Conservation (phyloP, 2,329 filamentous ascomycete genomes). For the Fusarium zealandicum region DNA sequence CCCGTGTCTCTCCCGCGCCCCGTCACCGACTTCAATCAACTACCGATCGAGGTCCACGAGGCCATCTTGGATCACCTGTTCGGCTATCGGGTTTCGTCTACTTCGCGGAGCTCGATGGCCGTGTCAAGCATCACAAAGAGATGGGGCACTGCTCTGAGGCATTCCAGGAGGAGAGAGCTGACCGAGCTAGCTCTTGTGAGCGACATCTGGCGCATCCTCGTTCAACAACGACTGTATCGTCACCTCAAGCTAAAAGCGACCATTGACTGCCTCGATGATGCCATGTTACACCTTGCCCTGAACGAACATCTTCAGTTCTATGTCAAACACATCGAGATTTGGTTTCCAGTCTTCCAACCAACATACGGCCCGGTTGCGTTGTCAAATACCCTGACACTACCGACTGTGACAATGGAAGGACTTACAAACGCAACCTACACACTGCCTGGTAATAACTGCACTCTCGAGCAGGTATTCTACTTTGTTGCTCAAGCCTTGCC, state of each 20-base stretch:
- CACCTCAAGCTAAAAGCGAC: slow-evolving; percentile 80
- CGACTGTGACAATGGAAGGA: slow-evolving; percentile 62
- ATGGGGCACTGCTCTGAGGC: slow-evolving; percentile 70
- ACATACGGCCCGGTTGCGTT: slow-evolving; percentile 54
- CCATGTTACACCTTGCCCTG: slow-evolving; percentile 65
- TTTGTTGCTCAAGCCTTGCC: slow-evolving; percentile 68
- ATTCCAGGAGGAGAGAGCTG: slow-evolving; percentile 71
- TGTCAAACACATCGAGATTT: slow-evolving; percentile 77
- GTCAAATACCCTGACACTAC: slow-evolving; percentile 55
- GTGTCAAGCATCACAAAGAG: slow-evolving; percentile 62
- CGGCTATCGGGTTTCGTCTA: slow-evolving; percentile 69
- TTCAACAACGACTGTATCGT: slow-evolving; percentile 76
- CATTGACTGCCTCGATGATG: slow-evolving; percentile 65
- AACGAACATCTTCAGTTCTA: slow-evolving; percentile 67
- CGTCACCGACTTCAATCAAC: slow-evolving; percentile 53
- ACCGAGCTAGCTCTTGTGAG: slow-evolving; percentile 71
- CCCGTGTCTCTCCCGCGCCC: slow-evolving; percentile 24
- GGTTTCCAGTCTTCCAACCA: slow-evolving; percentile 77
- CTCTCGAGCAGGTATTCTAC: slow-evolving; percentile 72
- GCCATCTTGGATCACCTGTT: slow-evolving; percentile 75
- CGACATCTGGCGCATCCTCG: slow-evolving; percentile 68
- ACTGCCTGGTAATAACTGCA: slow-evolving; percentile 70
- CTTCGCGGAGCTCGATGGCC: slow-evolving; percentile 62
- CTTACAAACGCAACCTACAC: slow-evolving; percentile 66
- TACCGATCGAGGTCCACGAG: slow-evolving; percentile 76